Evolutionary conservation across 768 basidiomycete species (phyloP).

Genomic region (Termitomyces sp.): DNA sequence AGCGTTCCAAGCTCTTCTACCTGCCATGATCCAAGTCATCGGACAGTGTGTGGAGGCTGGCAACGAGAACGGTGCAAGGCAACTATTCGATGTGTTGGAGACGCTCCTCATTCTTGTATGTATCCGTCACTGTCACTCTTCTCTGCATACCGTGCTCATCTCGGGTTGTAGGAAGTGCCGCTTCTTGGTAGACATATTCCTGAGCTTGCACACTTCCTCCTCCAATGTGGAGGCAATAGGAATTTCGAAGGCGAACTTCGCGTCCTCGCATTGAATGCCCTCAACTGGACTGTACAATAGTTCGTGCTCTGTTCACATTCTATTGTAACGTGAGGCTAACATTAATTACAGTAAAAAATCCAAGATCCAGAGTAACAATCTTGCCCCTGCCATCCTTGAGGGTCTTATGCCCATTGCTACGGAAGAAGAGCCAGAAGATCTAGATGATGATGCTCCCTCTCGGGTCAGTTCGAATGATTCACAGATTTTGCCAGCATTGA

Average conservation of each 20-base stretch:
- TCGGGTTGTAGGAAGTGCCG: slow-evolving; percentile 74
- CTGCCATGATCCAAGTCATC: slow-evolving; percentile 85
- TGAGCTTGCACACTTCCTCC: slow-evolving; percentile 84
- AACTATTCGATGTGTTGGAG: slow-evolving; percentile 94
- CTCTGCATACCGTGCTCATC: slow-evolving; percentile 4
- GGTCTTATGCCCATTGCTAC: slow-evolving; percentile 92
- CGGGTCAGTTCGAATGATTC: slow-evolving; percentile 55
- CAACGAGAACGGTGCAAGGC: slow-evolving; percentile 80
- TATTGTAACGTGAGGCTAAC: slow-evolving; percentile 2
- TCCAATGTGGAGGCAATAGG: slow-evolving; percentile 78
- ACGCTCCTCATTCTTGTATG: slow-evolving; percentile 88
- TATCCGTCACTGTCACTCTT: background rate
- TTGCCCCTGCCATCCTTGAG: slow-evolving; percentile 83
- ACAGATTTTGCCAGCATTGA: background rate
- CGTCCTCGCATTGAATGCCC: slow-evolving; percentile 85
- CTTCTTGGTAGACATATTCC: slow-evolving; percentile 85
- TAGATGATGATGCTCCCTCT: slow-evolving; percentile 90
- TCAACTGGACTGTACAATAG: slow-evolving; percentile 98
- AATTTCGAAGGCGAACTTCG: slow-evolving; percentile 76
- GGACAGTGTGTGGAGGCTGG: slow-evolving; percentile 75
- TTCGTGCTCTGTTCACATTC: slow-evolving; percentile 29
- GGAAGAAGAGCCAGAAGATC: slow-evolving; percentile 90
- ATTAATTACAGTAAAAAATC: slow-evolving; percentile 78
- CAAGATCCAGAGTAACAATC: slow-evolving; percentile 82
- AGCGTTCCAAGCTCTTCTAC: slow-evolving; percentile 84